These are phyloP conservation scores for Edaphochlamys debaryana DNA, from an alignment of 139 green algal genomes.

Conservation along the genomic window DNA sequence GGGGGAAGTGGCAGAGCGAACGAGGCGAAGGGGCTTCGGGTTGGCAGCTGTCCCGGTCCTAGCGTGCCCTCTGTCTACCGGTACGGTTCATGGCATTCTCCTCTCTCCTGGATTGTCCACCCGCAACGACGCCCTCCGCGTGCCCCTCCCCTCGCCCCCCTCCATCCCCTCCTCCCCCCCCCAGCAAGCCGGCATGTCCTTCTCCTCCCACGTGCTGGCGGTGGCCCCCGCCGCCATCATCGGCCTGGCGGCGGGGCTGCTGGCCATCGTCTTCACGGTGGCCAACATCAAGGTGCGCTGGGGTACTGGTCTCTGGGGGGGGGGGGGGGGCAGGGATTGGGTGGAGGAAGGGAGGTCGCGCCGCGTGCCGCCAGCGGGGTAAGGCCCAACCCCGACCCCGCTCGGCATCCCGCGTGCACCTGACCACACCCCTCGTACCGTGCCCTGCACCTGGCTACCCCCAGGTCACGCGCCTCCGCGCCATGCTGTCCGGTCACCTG, in stretches of 20 bases:
- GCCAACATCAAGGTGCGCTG: constrained; percentile 75
- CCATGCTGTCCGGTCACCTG: constrained; percentile 28
- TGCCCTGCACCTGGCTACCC: no score
- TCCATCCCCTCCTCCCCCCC: background rate
- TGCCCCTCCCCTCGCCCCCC: no score
- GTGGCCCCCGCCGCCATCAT: constrained; percentile 79
- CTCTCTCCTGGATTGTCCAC: background rate
- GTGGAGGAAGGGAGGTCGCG: no score
- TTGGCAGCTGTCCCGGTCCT: no score
- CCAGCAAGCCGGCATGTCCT: constrained; percentile 48
- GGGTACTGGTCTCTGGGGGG: background rate
- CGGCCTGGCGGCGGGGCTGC: constrained; percentile 74
- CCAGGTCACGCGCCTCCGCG: constrained; percentile 50
- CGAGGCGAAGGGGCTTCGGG: no score
- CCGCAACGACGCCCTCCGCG: no score
- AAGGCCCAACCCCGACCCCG: no score
- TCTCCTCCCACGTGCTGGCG: constrained; percentile 78
- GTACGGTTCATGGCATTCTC: background rate
- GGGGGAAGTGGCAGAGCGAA: background rate
- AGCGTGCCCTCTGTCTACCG: no score
- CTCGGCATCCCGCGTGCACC: no score
- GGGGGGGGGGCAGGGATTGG: no score
- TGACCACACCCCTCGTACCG: no score
- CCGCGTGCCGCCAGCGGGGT: no score
- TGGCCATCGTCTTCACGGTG: constrained; percentile 81